Base-by-base conservation (phyloP, 129 eudicot genomes). In the Pittosporum tobira region DNA sequence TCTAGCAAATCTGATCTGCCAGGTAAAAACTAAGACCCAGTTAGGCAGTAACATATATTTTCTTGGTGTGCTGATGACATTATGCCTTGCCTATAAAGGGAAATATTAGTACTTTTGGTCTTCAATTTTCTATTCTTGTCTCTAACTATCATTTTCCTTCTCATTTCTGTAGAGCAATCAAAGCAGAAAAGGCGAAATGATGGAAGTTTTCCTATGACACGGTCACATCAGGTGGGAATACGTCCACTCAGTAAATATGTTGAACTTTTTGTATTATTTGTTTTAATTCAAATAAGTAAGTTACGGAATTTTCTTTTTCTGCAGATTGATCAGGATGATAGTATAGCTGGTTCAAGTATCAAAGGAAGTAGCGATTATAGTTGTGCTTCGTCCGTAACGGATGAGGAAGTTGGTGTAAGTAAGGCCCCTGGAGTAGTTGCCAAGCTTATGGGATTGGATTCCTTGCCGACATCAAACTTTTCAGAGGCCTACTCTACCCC, bases 391-490 rank as follows among this genome's bases (percentile, higher is more conserved):
- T 91, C 99, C 5, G 75, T 91, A 36, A 83, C 84, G 12, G 99
- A 91, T 48, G 99, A 91, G 20, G 96, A 91, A 29, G 62, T 63
- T 67, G 75, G 68, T 25, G 85, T 83, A 36, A 68, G 72, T 19
- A 83, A 68, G 77, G 90, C 94, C 22, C 96, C 99, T 0, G 81
- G 96, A 6, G 99, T 91, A 10, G 85, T 86, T 45, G 98, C 95
- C 20, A 76, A 94, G 53, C 95, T 91, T 28, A 91, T 91, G 98
- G 98, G 98, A 5, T 72, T 91, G 74, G 94, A 91, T 67, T 75
- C 94, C 5, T 63, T 91, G 68, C 95, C 98, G 40, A 75, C 79
- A 25, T 79, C 79, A 45, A 85, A 80, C 16, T 59, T 55, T 63
- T 46, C 88, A 13, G 95, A 85, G 27, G 57, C 81, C 24, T 76